Base-by-base conservation (phyloP, 2,329 filamentous ascomycete genomes). In the Paracorniculantispora psalliotae region DNA sequence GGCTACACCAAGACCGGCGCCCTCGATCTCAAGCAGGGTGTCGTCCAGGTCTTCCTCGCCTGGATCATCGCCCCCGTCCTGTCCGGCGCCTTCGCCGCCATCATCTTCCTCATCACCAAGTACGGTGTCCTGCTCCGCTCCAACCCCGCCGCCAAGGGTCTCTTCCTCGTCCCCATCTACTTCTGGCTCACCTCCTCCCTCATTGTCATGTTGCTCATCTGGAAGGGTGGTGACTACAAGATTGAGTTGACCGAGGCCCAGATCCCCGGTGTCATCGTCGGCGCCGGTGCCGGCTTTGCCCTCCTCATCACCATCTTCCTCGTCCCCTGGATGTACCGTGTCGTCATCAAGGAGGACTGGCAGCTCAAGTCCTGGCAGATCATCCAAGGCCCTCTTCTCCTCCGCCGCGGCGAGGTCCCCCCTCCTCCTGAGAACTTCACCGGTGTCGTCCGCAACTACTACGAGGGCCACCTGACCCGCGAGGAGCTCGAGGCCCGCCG, bases 11-110 rank as follows among this genome's bases (percentile, higher is more conserved):
- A 79, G 2, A 58, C 66, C 8, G 74, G 74, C 1, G 68, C 65
- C 13, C 66, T 68, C 12, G 64, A 67, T 59, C 72, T 79, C 63
- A 75, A 73, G 60, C 65, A 71, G 10, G 81, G 83, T 62, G 84
- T 86, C 7, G 79, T 80, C 39, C 82, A 83, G 61, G 81, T 86
- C 23, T 83, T 85, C 63, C 78, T 85, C 17, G 82, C 82, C 12
- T 85, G 83, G 82, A 77, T 80, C 63, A 82, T 86, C 61, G 83
- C 84, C 2, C 84, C 84, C 1, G 77, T 77, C 57, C 75, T 86
- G 15, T 72, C 84, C 0, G 84, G 73, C 23, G 56, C 62, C 59
- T 86, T 86, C 55, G 82, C 71, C 57, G 73, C 82, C 46, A 72
- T 77, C 67, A 76, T 85, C 68, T 85, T 85, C 72, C 66, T 77